These are phyloP conservation scores for Fusarium odoratissimum DNA, from an alignment of 2,329 filamentous ascomycete species.

Conservation along the genomic window DNA sequence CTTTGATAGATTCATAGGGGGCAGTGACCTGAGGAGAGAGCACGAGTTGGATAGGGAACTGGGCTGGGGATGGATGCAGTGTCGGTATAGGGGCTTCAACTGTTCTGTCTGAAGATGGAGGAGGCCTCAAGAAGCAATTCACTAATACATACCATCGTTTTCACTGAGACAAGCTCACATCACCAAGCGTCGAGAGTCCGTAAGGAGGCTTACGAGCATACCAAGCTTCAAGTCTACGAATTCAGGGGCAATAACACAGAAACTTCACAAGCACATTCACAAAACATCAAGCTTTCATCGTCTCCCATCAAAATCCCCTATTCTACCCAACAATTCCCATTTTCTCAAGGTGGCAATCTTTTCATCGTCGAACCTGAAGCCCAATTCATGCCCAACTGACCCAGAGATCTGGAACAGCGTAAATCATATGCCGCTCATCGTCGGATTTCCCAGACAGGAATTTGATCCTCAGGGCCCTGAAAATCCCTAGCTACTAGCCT, in stretches of 20 bases:
- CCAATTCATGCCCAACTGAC: constrained; percentile 34
- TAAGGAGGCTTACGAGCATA: background rate
- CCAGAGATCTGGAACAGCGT: constrained; percentile 31
- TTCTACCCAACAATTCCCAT: background rate
- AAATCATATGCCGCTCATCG: constrained; percentile 17
- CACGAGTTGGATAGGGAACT: background rate
- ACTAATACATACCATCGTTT: constrained; percentile 22
- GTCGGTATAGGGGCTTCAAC: constrained; percentile 12
- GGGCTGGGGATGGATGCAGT: background rate
- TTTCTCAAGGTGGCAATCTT: background rate
- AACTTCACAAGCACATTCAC: constrained; percentile 8
- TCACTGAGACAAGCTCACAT: constrained; percentile 1
- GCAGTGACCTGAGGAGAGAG: background rate
- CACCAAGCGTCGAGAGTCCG: background rate
- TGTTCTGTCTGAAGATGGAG: background rate
- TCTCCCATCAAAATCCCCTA: background rate
- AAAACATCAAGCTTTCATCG: background rate
- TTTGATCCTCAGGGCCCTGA: constrained; percentile 26
- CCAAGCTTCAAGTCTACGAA: background rate
- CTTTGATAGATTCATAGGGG: constrained; percentile 44
- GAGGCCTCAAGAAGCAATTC: constrained; percentile 25
- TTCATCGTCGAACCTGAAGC: background rate
- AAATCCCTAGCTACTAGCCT: background rate
- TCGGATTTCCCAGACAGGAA: constrained; percentile 29
- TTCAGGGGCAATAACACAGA: constrained; percentile 8